Conservation (phyloP, 192 early-diverging fungal species). For the Gaertneriomyces semiglobifer region DNA sequence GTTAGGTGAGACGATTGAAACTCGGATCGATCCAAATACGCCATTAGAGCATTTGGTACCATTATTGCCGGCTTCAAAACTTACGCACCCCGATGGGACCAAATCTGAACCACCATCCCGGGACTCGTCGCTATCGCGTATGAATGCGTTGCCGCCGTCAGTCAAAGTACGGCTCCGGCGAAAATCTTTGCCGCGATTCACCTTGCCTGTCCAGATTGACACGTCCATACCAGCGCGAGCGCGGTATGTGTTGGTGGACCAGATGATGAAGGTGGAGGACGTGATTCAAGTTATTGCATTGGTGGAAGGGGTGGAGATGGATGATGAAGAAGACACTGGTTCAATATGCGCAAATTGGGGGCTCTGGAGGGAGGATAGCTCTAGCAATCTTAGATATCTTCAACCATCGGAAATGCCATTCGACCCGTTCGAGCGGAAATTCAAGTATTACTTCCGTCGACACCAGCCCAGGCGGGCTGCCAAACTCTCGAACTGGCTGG, state of each 20-base stretch:
- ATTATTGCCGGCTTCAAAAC: neutral
- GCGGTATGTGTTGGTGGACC: constrained; percentile 23
- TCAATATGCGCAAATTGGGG: too few relatives aligned
- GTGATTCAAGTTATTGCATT: constrained; percentile 20
- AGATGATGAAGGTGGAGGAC: constrained; percentile 22
- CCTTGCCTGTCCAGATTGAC: constrained; percentile 24
- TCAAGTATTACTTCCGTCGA: constrained; percentile 14
- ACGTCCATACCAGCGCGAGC: neutral
- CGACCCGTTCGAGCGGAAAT: constrained; percentile 13
- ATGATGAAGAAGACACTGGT: constrained; percentile 9
- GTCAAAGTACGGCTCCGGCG: constrained; percentile 30
- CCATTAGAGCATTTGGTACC: constrained; percentile 22
- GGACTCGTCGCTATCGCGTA: too few relatives aligned
- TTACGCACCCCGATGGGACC: too few relatives aligned
- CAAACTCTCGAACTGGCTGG: constrained; percentile 27
- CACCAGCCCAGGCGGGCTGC: neutral
- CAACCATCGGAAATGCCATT: constrained; percentile 16
- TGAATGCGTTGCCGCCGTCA: too few relatives aligned
- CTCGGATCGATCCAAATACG: constrained; percentile 30
- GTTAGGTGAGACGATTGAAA: constrained; percentile 24
- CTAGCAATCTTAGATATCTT: constrained; percentile 2
- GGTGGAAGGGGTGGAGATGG: constrained; percentile 18
- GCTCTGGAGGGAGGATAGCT: neutral
- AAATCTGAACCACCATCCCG: too few relatives aligned
- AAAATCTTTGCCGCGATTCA: constrained; percentile 29